phyloP scores from a whole-genome alignment of 371 early-diverging fungal species.

The Smittium culicis region DNA sequence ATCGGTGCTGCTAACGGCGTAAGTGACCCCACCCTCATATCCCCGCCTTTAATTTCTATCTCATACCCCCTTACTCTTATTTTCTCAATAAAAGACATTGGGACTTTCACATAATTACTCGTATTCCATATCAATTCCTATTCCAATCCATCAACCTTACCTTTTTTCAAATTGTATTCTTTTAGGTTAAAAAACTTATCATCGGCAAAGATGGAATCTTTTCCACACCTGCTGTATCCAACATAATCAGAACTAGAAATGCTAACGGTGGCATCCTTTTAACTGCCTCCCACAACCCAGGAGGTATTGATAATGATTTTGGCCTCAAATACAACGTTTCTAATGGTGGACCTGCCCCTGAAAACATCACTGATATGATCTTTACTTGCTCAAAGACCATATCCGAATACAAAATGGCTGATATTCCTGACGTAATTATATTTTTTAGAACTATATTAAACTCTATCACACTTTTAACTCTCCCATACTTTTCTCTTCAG shows the following conservation, averaged over 20 bases:
- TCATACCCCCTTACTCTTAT: too few relatives aligned
- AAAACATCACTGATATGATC: slow-evolving; percentile 79
- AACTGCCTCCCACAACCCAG: slow-evolving; percentile 96
- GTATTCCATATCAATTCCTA: too few relatives aligned
- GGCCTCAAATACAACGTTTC: slow-evolving; percentile 94
- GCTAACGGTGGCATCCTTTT: slow-evolving; percentile 89
- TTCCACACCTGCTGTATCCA: slow-evolving; percentile 93
- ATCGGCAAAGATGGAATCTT: slow-evolving; percentile 87
- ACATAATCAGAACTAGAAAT: slow-evolving; percentile 73
- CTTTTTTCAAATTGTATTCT: too few relatives aligned
- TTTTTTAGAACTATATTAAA: too few relatives aligned
- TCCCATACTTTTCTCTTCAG: too few relatives aligned
- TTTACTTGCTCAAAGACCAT: slow-evolving; percentile 61
- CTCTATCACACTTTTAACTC: too few relatives aligned
- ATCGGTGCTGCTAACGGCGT: slow-evolving; percentile 79
- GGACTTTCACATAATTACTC: too few relatives aligned
- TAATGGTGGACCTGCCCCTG: slow-evolving; percentile 96
- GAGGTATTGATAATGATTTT: slow-evolving; percentile 94
- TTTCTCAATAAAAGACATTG: too few relatives aligned
- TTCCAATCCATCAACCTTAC: too few relatives aligned
- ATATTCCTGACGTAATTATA: slow-evolving; percentile 23
- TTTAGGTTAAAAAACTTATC: slow-evolving; percentile 48
- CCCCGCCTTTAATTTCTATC: too few relatives aligned
- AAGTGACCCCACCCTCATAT: too few relatives aligned
- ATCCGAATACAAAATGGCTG: slow-evolving; percentile 46